phyloP scores from a whole-genome alignment of 352 stramenopile genomes.

The Stramenopiles sp. region DNA sequence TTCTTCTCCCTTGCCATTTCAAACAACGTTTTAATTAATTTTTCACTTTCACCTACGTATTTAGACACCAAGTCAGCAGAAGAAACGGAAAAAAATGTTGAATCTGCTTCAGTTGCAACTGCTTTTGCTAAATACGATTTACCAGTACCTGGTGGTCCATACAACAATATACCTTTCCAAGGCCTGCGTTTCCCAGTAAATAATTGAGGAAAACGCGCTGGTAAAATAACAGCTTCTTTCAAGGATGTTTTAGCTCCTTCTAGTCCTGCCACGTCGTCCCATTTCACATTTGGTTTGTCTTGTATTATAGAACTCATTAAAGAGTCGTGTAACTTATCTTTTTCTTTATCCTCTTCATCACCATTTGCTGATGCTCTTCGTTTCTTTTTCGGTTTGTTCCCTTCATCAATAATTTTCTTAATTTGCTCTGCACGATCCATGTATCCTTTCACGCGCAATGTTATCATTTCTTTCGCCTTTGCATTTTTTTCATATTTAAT shows the following conservation, averaged over 20 bases:
- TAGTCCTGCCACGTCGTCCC: constrained; percentile 89
- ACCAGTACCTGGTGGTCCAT: constrained; percentile 73
- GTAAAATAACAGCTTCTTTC: constrained; percentile 96
- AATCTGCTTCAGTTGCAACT: constrained; percentile 93
- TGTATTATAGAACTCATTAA: constrained; percentile 59
- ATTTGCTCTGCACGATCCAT: constrained; percentile 64
- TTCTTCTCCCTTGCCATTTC: constrained; percentile 82
- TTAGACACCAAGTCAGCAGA: constrained; percentile 94
- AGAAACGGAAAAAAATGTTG: constrained; percentile 91
- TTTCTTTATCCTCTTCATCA: constrained; percentile 74
- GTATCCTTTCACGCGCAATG: constrained; percentile 63
- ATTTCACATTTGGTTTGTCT: constrained; percentile 73
- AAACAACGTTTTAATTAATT: constrained; percentile 92
- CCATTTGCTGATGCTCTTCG: constrained; percentile 48
- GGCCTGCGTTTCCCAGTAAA: constrained; percentile 74
- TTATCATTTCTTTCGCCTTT: constrained; percentile 61
- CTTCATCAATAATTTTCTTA: constrained; percentile 46
- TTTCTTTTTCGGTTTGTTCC: constrained; percentile 9
- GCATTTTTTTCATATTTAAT: constrained; percentile 75
- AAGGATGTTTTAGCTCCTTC: constrained; percentile 86
- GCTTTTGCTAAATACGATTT: constrained; percentile 92
- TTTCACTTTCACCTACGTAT: constrained; percentile 86
- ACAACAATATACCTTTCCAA: constrained; percentile 91
- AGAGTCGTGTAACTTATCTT: constrained; percentile 76
- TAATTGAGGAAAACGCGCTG: constrained; percentile 81